phyloP scores from a whole-genome alignment of 2,329 filamentous ascomycete genomes.

The Fusarium tupiense region DNA sequence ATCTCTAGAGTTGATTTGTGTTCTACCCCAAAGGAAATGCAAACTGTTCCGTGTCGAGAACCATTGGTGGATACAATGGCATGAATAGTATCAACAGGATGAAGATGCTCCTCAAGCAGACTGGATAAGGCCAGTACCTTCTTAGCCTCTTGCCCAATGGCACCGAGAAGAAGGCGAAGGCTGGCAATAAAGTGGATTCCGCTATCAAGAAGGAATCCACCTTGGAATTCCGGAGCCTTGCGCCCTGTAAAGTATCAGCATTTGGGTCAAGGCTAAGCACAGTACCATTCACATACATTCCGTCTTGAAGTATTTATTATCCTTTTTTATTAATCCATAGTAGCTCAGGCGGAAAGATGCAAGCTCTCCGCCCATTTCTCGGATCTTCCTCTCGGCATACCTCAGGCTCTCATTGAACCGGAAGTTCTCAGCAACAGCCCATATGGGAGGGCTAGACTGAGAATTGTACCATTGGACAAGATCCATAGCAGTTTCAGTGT shows the following conservation, averaged over 20 bases:
- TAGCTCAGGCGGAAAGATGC: background rate
- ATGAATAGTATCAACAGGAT: constrained; percentile 12
- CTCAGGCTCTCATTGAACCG: constrained; percentile 15
- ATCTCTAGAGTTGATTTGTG: background rate
- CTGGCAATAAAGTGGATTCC: constrained; percentile 30
- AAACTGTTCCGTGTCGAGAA: background rate
- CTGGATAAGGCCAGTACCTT: constrained; percentile 1
- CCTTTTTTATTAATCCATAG: background rate
- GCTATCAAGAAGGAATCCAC: constrained; percentile 6
- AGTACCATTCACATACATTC: background rate
- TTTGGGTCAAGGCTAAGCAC: too few relatives aligned
- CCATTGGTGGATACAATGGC: background rate
- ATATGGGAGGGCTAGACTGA: background rate
- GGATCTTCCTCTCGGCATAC: background rate
- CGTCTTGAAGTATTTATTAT: background rate
- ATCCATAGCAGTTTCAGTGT: background rate
- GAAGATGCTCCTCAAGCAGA: constrained; percentile 9
- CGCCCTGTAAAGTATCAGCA: background rate
- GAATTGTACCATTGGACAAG: constrained; percentile 6
- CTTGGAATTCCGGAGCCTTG: background rate
- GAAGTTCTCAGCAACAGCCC: constrained; percentile 24
- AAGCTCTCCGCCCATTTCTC: background rate
- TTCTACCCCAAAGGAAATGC: background rate
- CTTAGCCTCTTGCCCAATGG: background rate
- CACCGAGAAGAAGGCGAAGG: background rate